Percentiles rank a stretch among this genome's conserved stretches.
Evolutionary conservation across 495 filamentous ascomycete genomes (phyloP).

Genomic region (Neurospora sp.): DNA sequence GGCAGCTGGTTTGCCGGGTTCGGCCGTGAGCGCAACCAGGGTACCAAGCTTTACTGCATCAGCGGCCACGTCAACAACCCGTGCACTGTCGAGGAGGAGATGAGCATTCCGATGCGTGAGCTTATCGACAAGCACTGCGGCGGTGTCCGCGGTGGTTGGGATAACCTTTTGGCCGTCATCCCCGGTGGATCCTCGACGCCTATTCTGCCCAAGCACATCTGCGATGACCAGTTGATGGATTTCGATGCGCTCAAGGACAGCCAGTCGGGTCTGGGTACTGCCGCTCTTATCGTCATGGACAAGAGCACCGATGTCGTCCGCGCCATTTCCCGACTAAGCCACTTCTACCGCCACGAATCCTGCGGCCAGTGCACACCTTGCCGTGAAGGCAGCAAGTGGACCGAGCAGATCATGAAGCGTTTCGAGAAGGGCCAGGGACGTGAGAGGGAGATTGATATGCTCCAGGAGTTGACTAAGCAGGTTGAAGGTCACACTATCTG

Average conservation of each 20-base stretch:
- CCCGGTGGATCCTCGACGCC: conserved; percentile 95
- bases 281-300: conserved; percentile 98
- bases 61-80: conserved; percentile 99
- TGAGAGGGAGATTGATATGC: conserved; percentile 94
- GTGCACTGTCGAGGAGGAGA: conserved; percentile 95
- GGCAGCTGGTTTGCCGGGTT: conserved; percentile 86
- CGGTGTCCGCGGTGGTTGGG: conserved; percentile 93
- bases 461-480: conserved; percentile 98
- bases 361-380: conserved; percentile 98
- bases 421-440: conserved; percentile 85
- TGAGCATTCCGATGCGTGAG: conserved; percentile 89
- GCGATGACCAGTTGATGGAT: conserved; percentile 95
- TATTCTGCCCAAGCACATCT: conserved; percentile 76
- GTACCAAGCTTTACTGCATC: conserved; percentile 98
- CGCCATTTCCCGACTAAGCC: conserved; percentile 80
- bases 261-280: conserved; percentile 94
- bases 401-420: conserved; percentile 94
- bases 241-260: conserved; percentile 97
- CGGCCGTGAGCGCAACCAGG: conserved; percentile 87
- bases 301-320: conserved; percentile 93
- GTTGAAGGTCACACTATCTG: conserved; percentile 99
- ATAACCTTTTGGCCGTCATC: conserved; percentile 91
- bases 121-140: conserved; percentile 97
- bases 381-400: conserved; percentile 96
- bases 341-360: conserved; percentile 97